Evolutionary conservation across 768 basidiomycete genomes (phyloP), one percentile per base, ranked within the genome.

Genomic region (Xanthoconium purpureum): DNA sequence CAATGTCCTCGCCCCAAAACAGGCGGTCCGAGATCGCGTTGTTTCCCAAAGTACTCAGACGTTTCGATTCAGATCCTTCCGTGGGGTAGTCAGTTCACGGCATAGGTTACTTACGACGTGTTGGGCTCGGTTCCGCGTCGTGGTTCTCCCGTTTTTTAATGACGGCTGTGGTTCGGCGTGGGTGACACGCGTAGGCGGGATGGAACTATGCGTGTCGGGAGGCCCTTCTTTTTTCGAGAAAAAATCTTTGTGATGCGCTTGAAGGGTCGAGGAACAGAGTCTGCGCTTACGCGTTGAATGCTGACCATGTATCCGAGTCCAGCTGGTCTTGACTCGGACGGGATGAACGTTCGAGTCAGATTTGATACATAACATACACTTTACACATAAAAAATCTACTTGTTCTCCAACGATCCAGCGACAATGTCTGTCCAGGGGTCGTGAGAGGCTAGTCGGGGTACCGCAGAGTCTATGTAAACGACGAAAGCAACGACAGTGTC

Each of bases 51-150:
- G 6, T 35, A 35, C 33, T 35, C 33, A 9, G 9, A 2, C 12
- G 8, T 35, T 35, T 35, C 33, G 8, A 12, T 35, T 35, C 12
- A 12, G 33, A 35, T 35, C 33, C 12, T 12, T 35, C 33, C 33
- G 33, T 8, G 9, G 8, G 33, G 9, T 35, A 35, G 33, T 12
- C 33, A 5, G 37, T 11, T 37, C 37, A 38, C 37, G 37, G 13
- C 37, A 38, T 13, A 15, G 37, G 37, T 10, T 24, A 24, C 24
- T 24, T 24, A 38, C 37, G 12, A 20, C 18, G 17, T 28, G 17
- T 39, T 47, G 40, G 42, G 18, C 43, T 62, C 60, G 56, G 61
- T 53, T 18, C 61, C 60, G 61, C 37, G 20, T 44, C 28, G 54
- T 10, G 37, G 20, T 35, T 59, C 43, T 47, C 14, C 29, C 12